Evolutionary conservation across 208 protist genomes (phyloP), one percentile per base, ranked within the genome.

Genomic region (Leishmania martiniquensis): DNA sequence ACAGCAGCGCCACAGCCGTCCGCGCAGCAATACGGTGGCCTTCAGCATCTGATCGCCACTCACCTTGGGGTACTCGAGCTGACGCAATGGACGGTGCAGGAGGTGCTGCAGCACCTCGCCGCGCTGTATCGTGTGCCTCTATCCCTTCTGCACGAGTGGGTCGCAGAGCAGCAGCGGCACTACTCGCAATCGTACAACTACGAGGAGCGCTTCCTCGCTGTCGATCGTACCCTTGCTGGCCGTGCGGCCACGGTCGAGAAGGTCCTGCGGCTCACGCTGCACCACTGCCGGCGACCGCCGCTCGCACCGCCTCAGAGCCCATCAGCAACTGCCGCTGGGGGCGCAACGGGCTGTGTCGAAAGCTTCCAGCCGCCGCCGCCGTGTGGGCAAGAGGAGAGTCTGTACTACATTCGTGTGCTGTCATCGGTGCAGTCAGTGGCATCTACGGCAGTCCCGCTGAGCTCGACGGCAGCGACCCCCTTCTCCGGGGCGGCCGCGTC

Each of bases 171-270:
- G 75, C 87, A 89, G 75, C 85, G 86, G 42, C 45, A 59, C 68
- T 75, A 91, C 25, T 80, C 83, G 12, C 80, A 83, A 73, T 81
- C 85, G n/a, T 85, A 88, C 71, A 87, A 91, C 78, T 93, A 95
- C 70, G 87, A 95, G 72, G 87, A 85, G 17, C 81, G 91, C 20
- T 93, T 95, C 65, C 87, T 86, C 25, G 85, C 86, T 12, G 83
- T 95, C 49, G 91, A 95, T 57, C 81, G 87, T 32, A 82, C 76
- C 22, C 69, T 95, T 54, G 55, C 82, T 67, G 83, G 84, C 22
- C 78, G 85, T 17, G 44, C 59, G 2, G 42, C 65, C 9, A 68
- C 78, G 3, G 34, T 45, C 10, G 87, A 94, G 59, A 76, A 62
- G 45, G 73, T 87, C 29, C 45, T 92, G 68, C 88, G 86, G 13